These are phyloP conservation scores for Pyronema domesticum DNA, from an alignment of 495 filamentous ascomycete species.

Conservation along the genomic window DNA sequence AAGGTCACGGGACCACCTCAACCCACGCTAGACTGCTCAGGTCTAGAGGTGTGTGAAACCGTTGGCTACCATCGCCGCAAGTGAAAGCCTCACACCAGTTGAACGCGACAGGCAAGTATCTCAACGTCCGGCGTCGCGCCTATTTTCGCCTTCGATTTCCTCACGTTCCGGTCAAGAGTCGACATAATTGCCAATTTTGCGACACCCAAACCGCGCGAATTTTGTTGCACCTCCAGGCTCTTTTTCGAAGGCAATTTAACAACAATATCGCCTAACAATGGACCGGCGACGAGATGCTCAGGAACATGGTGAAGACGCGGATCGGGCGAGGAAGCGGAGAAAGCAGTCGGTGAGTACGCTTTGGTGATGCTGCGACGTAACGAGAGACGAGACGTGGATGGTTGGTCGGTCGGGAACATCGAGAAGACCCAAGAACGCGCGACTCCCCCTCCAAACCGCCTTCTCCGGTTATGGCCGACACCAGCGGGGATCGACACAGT, in stretches of 20 bases:
- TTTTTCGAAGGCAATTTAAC: background rate
- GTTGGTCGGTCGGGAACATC: constrained; percentile 9
- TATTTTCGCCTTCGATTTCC: background rate
- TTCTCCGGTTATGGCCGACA: background rate
- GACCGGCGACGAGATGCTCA: constrained; percentile 6
- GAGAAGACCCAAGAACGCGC: constrained; percentile 1
- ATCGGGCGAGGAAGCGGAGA: constrained; percentile 27
- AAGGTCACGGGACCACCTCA: background rate
- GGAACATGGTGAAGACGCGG: constrained; percentile 19
- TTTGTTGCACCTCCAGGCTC: background rate
- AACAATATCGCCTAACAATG: background rate
- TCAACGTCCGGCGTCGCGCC: background rate
- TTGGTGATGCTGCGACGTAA: constrained; percentile 3
- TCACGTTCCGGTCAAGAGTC: background rate
- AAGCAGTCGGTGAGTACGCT: constrained; percentile 28
- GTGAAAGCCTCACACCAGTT: background rate
- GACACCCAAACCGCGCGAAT: background rate
- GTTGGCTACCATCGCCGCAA: background rate
- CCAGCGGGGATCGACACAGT: background rate
- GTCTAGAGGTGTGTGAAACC: background rate
- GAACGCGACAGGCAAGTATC: background rate
- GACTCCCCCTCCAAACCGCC: background rate
- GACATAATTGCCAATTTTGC: background rate
- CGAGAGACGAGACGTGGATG: constrained; percentile 5
- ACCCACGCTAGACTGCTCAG: background rate